Evolutionary conservation across 2,329 filamentous ascomycete genomes (phyloP), one percentile per base, ranked within the genome.

Genomic region (Epichloe festucae): DNA sequence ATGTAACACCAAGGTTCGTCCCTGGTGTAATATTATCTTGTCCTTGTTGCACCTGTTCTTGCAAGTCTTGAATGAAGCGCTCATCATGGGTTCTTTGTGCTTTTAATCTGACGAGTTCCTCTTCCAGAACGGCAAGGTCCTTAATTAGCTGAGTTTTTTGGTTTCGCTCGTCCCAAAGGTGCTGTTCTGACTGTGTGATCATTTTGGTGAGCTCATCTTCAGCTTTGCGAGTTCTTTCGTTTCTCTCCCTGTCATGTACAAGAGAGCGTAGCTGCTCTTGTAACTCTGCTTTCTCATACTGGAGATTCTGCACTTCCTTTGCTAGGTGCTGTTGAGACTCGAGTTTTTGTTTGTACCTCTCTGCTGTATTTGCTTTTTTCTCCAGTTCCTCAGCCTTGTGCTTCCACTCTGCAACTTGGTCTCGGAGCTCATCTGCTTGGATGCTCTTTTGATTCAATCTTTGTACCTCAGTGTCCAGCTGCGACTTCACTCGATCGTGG

Each of bases 301-400:
- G 72, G 6, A 82, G 68, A 36, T 73, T 71, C 49, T 75, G 70
- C 46, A 80, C 73, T 57, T 82, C 78, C 51, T 71, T 74, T 53
- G 78, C 76, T 36, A 81, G 66, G 17, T 73, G 68, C 52, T 76
- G 76, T 58, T 77, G 73, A 14, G 72, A 71, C 59, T 81, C 77
- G 14, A 84, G 70, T 64, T 84, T 83, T 62, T 81, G 77, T 62
- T 79, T 77, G 60, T 79, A 78, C 52, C 80, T 72, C 51, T 82
- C 80, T 7, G 77, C 77, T 51, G 73, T 79, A 57, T 84, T 84
- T 54, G 80, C 79, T 58, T 80, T 81, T 81, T 79, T 80, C 49
- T 74, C 71, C 12, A 82, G 68, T 53, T 80, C 75, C 53, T 77
- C 75, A 49, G 77, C 78, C 57, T 76, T 74, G 57, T 77, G 74